Conservation (phyloP, 495 filamentous ascomycete species). For the Apodospora peruviana region DNA sequence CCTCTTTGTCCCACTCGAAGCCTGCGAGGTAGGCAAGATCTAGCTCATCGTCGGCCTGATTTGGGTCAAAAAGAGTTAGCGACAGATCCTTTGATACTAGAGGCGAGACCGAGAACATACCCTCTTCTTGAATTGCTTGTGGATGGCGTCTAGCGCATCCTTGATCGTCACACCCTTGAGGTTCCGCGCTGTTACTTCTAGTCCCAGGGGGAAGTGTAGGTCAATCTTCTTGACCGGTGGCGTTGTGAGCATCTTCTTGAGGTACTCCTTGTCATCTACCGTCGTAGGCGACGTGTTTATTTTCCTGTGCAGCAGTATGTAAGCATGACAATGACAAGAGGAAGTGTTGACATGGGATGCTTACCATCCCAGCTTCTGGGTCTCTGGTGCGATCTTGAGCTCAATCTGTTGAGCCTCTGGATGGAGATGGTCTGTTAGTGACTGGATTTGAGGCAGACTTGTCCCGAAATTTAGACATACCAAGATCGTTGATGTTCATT, state of each 20-base stretch:
- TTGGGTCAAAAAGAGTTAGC: not conserved
- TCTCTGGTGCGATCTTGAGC: constrained; percentile 76
- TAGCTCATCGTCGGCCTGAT: constrained; percentile 82
- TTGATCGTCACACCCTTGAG: constrained; percentile 91
- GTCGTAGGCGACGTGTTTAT: constrained; percentile 76
- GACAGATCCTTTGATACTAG: too few species aligned
- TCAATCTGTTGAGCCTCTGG: constrained; percentile 70
- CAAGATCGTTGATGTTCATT: constrained; percentile 78
- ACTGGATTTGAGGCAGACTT: not conserved
- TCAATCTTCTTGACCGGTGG: constrained; percentile 91
- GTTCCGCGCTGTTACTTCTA: constrained; percentile 84
- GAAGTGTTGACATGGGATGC: constrained; percentile 16
- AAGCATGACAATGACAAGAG: not conserved
- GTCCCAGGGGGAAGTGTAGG: constrained; percentile 79
- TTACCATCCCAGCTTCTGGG: constrained; percentile 86
- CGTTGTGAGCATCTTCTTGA: constrained; percentile 72
- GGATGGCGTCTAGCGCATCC: constrained; percentile 86
- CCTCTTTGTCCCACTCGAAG: constrained; percentile 93
- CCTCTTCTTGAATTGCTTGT: constrained; percentile 94
- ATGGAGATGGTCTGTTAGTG: not conserved
- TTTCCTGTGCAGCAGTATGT: constrained; percentile 54
- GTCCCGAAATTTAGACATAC: constrained; percentile 51
- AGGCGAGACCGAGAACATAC: constrained; percentile 37
- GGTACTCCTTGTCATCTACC: constrained; percentile 71
- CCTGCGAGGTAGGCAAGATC: constrained; percentile 76